Percentiles rank a stretch among this genome's conserved stretches.
Evolutionary conservation across 108 stramenopile species (phyloP).

Genomic region (Cyclostephanos invisitatus): DNA sequence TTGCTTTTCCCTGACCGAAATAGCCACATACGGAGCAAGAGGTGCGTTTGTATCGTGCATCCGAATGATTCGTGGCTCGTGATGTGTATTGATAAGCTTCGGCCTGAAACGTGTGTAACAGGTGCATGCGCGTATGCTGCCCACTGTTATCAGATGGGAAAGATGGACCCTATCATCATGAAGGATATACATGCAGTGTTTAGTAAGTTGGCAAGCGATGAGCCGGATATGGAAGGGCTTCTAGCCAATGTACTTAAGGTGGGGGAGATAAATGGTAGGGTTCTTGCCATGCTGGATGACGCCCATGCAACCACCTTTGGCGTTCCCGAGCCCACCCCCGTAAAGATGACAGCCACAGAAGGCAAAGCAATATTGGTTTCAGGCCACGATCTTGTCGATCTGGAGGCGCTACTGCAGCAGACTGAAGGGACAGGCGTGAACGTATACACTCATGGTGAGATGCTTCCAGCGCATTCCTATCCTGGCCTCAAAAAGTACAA

Average conservation of each 20-base stretch:
- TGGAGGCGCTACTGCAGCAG: constrained; percentile 69
- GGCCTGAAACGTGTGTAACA: neutral
- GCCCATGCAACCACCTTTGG: constrained; percentile 68
- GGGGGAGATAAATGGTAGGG: constrained; percentile 65
- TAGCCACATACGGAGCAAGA: constrained; percentile 75
- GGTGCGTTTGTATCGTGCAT: constrained; percentile 17
- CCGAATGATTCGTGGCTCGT: neutral
- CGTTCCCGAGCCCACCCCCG: constrained; percentile 64
- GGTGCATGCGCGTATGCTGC: constrained; percentile 74
- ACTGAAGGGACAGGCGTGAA: constrained; percentile 86
- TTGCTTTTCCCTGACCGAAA: constrained; percentile 71
- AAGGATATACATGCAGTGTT: constrained; percentile 62
- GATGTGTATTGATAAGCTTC: neutral
- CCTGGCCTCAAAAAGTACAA: constrained; percentile 72
- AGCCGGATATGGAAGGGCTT: constrained; percentile 69
- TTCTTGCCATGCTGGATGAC: constrained; percentile 65
- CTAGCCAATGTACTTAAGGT: constrained; percentile 60
- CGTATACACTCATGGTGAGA: constrained; percentile 88
- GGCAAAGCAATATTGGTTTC: constrained; percentile 82
- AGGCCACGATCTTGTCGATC: constrained; percentile 76
- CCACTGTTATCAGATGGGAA: constrained; percentile 64
- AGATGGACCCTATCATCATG: constrained; percentile 60
- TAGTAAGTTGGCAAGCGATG: constrained; percentile 59
- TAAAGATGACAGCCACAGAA: constrained; percentile 61
- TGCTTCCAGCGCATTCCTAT: constrained; percentile 85